phyloP scores from a whole-genome alignment of 148 eudicot species.

The Fagopyrum homotropicum region DNA sequence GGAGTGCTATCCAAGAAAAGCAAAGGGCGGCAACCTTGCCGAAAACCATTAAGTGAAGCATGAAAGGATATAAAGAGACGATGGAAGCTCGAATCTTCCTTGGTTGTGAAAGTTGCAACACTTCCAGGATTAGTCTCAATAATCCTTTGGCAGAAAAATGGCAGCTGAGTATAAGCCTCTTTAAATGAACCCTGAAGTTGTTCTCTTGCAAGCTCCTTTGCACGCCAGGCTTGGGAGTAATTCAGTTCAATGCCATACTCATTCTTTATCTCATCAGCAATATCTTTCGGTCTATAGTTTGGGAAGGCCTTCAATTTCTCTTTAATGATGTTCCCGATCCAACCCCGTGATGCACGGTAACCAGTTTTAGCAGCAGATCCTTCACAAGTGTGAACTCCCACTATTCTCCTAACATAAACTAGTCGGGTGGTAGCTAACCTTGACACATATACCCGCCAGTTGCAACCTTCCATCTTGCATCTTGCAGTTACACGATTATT shows the following conservation, averaged over 20 bases:
- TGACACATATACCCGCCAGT: constrained; percentile 46
- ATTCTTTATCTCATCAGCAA: constrained; percentile 34
- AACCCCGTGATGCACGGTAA: constrained; percentile 33
- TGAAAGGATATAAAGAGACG: constrained; percentile 43
- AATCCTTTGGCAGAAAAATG: constrained; percentile 35
- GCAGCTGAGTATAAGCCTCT: constrained; percentile 42
- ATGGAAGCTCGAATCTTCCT: constrained; percentile 49
- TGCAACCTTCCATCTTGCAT: constrained; percentile 49
- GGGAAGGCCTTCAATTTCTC: constrained; percentile 49
- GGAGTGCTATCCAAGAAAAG: constrained; percentile 37
- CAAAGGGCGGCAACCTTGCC: constrained; percentile 49
- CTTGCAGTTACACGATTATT: constrained; percentile 37
- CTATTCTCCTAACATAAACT: constrained; percentile 42
- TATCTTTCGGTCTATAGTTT: constrained; percentile 44
- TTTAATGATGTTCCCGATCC: constrained; percentile 43
- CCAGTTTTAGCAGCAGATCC: constrained; percentile 31
- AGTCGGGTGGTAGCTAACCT: constrained; percentile 35
- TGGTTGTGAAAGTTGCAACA: constrained; percentile 30
- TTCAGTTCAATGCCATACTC: constrained; percentile 50
- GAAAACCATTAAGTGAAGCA: constrained; percentile 41
- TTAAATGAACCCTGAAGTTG: constrained; percentile 41
- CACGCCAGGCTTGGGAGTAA: constrained; percentile 56
- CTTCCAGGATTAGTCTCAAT: constrained; percentile 47
- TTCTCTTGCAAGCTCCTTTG: constrained; percentile 42
- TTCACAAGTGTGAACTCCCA: constrained; percentile 32